Conservation (phyloP, 1,284 basidiomycete species). For the Papiliotrema nemorosa region DNA sequence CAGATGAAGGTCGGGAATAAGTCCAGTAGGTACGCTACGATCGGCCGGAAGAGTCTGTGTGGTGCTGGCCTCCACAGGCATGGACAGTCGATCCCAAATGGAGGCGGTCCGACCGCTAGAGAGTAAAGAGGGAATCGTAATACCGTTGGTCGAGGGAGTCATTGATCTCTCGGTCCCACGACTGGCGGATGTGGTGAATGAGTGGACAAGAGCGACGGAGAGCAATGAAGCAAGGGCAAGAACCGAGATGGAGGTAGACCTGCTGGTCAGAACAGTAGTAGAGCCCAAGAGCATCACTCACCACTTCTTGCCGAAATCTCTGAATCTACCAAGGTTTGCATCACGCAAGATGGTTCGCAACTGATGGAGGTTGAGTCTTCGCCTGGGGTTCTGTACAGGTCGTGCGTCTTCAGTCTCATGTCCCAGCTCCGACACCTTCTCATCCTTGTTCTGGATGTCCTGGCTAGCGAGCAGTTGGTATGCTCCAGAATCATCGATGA, state of each 20-base stretch:
- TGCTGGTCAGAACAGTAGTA: constrained; percentile 7
- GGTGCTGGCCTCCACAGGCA: neutral
- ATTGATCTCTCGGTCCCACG: neutral
- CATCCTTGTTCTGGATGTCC: too few species aligned
- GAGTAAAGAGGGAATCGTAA: neutral
- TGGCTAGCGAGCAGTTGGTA: constrained; percentile 3
- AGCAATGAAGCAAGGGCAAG: constrained; percentile 17
- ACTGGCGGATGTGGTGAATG: constrained; percentile 4
- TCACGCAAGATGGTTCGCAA: constrained; percentile 1
- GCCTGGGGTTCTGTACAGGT: neutral
- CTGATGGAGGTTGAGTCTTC: neutral
- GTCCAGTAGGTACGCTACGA: constrained; percentile 10
- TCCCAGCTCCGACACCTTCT: neutral
- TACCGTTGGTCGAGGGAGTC: neutral
- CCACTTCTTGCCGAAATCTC: constrained; percentile 10
- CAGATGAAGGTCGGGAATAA: constrained; percentile 21
- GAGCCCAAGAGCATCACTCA: constrained; percentile 3
- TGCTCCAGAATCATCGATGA: neutral
- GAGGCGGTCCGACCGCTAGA: neutral
- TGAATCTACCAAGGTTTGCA: neutral
- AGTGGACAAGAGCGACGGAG: constrained; percentile 15
- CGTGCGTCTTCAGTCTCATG: neutral
- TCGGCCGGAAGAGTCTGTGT: too few species aligned
- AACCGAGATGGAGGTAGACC: constrained; percentile 14
- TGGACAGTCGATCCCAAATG: constrained; percentile 8